A percentile compares a stretch with the other conserved stretches of the same genome.
These are phyloP conservation scores for Psilocybe azurescens DNA, from an alignment of 768 basidiomycete species.

Conservation along the genomic window DNA sequence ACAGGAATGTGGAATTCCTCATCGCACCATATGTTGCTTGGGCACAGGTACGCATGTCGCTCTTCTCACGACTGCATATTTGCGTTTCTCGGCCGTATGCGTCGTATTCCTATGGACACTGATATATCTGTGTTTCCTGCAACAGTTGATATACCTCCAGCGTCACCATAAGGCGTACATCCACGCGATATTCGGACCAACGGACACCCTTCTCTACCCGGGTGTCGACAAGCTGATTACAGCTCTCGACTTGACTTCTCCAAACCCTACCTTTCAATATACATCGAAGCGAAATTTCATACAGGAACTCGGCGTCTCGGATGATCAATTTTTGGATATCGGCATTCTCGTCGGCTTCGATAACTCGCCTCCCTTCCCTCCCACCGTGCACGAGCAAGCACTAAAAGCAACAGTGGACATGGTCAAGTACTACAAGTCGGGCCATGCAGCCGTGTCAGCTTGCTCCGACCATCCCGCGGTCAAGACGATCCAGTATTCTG, in stretches of 20 bases:
- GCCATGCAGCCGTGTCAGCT: conserved; percentile 78
- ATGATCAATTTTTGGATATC: conserved; percentile 96
- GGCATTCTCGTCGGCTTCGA: conserved; percentile 93
- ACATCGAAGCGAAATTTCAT: conserved; percentile 78
- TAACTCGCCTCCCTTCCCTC: conserved; percentile 78
- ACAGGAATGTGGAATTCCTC: conserved; percentile 94
- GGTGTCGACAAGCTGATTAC: conserved; percentile 90
- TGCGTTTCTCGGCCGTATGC: conserved; percentile 6
- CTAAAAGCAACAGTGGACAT: conserved; percentile 89
- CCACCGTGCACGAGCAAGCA: conserved; percentile 79
- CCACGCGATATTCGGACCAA: conserved; percentile 91
- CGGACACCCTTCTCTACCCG: conserved; percentile 90
- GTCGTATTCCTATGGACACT: conserved; percentile 1
- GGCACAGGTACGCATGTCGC: conserved; percentile 79
- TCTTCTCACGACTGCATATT: conserved; percentile 18
- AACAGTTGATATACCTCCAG: conserved; percentile 91
- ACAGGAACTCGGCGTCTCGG: conserved; percentile 61
- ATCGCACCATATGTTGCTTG: conserved; percentile 95
- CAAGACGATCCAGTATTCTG: conserved; percentile 78
- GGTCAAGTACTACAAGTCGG: conserved; percentile 92
- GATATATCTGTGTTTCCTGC: conserved; percentile 7
- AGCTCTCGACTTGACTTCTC: conserved; percentile 75
- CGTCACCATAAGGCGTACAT: conserved; percentile 93
- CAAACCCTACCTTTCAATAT: conserved; percentile 79
- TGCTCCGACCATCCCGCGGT: conserved; percentile 84